These are phyloP conservation scores for Veloboletus limbatus DNA, from an alignment of 1,284 basidiomycete species.

Conservation along the genomic window DNA sequence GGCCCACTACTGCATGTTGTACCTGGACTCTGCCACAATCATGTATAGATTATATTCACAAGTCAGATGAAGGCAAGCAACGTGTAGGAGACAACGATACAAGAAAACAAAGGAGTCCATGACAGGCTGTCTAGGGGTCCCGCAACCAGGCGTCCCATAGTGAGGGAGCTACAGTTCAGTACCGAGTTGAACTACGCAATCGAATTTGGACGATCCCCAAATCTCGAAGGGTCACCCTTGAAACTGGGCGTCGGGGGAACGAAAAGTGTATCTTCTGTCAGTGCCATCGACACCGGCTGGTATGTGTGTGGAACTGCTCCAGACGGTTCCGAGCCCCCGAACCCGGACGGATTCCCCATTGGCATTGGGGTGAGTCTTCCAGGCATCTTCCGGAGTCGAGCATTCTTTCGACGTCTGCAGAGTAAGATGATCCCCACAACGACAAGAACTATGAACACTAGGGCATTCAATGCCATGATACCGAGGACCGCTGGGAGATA, in stretches of 20 bases:
- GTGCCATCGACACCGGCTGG: constrained; percentile 71
- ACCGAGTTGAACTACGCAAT: constrained; percentile 36
- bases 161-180: constrained; percentile 1
- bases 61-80: constrained; percentile 10
- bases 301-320: constrained; percentile 44
- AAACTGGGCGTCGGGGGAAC: constrained; percentile 59
- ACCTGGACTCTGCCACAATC: neutral
- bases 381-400: constrained; percentile 39
- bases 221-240: constrained; percentile 40
- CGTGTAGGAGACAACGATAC: neutral
- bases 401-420: constrained; percentile 41
- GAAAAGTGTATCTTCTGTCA: constrained; percentile 71
- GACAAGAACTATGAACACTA: constrained; percentile 57
- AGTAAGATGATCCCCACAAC: constrained; percentile 50
- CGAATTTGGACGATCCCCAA: constrained; percentile 43
- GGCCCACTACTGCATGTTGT: constrained; percentile 2
- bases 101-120: constrained; percentile 10
- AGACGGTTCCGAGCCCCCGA: constrained; percentile 12
- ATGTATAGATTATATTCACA: constrained; percentile 13
- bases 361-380: constrained; percentile 58
- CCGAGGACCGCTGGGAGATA: constrained; percentile 69
- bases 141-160: constrained; percentile 2
- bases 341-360: constrained; percentile 17
- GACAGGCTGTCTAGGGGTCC: constrained; percentile 1
- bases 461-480: constrained; percentile 68